phyloP scores from a whole-genome alignment of 2,329 filamentous ascomycete species.

The Blastomyces percursus region DNA sequence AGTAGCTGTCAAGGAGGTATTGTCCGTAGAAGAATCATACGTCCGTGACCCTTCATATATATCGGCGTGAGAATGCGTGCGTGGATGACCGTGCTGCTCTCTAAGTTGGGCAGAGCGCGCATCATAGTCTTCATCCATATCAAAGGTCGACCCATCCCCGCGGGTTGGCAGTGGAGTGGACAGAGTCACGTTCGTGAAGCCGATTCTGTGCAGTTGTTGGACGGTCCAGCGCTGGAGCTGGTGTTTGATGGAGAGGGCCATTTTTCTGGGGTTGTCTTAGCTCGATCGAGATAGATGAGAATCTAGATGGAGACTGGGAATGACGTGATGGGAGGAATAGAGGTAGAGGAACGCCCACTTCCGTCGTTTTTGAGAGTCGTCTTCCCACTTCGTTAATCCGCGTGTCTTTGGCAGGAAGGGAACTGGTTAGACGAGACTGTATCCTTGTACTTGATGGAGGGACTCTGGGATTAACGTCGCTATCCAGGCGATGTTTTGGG shows the following conservation, averaged over 20 bases:
- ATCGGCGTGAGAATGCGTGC: background rate
- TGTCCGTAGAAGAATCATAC: background rate
- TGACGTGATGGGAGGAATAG: background rate
- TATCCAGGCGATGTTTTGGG: background rate
- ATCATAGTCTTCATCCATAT: background rate
- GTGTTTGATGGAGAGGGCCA: slow-evolving; percentile 4
- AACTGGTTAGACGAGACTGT: background rate
- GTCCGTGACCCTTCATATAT: background rate
- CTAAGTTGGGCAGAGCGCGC: background rate
- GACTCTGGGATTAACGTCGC: background rate
- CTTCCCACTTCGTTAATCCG: background rate
- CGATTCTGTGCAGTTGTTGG: background rate
- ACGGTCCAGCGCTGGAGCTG: slow-evolving; percentile 4
- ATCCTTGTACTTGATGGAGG: background rate
- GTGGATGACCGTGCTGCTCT: background rate
- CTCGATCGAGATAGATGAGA: background rate
- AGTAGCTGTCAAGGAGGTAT: background rate
- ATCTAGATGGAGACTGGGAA: background rate
- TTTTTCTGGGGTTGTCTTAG: background rate
- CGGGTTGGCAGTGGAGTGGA: slow-evolving; percentile 2
- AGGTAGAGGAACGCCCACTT: background rate
- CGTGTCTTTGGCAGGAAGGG: background rate
- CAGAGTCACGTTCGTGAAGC: slow-evolving; percentile 1
- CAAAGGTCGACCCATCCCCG: slow-evolving; percentile 2
- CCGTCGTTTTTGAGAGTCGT: background rate